A percentile compares a stretch with the other conserved stretches of the same genome.
Conservation (phyloP, 768 basidiomycete genomes). For the Psilocybe tampanensis region DNA sequence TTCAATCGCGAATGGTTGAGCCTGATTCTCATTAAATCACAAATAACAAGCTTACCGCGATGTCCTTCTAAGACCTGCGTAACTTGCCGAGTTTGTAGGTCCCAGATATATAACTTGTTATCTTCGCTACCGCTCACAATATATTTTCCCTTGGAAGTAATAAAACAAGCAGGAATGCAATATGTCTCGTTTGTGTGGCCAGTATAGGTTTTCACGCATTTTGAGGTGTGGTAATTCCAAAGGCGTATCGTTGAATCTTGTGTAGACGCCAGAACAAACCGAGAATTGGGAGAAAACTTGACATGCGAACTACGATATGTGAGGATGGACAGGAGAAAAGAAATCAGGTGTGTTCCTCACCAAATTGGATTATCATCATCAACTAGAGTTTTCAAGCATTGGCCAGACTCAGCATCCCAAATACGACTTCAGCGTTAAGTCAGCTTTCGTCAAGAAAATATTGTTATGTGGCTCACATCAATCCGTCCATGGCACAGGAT, state of each 20-base stretch:
- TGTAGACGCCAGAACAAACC: constrained; percentile 86
- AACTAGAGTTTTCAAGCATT: constrained; percentile 95
- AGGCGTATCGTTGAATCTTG: constrained; percentile 93
- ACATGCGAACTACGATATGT: constrained; percentile 70
- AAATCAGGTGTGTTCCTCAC: constrained; percentile 37
- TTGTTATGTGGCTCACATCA: constrained; percentile 71
- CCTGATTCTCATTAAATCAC: background rate
- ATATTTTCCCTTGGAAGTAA: constrained; percentile 60
- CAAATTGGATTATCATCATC: constrained; percentile 96
- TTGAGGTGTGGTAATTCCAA: constrained; percentile 92
- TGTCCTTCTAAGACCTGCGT: constrained; percentile 80
- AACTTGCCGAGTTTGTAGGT: constrained; percentile 79
- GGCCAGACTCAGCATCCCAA: constrained; percentile 97
- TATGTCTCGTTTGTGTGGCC: constrained; percentile 88
- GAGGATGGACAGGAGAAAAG: constrained; percentile 1
- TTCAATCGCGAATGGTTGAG: constrained; percentile 16
- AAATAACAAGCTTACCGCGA: constrained; percentile 52
- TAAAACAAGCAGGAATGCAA: constrained; percentile 73
- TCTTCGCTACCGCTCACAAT: constrained; percentile 93
- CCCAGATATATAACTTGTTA: constrained; percentile 86
- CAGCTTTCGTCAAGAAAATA: background rate
- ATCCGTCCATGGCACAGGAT: constrained; percentile 94
- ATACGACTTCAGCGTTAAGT: constrained; percentile 65
- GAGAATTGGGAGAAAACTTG: constrained; percentile 90
- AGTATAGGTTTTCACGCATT: constrained; percentile 90